phyloP scores from a whole-genome alignment of 345 rosid genomes.

The Melaleuca quinquenervia region DNA sequence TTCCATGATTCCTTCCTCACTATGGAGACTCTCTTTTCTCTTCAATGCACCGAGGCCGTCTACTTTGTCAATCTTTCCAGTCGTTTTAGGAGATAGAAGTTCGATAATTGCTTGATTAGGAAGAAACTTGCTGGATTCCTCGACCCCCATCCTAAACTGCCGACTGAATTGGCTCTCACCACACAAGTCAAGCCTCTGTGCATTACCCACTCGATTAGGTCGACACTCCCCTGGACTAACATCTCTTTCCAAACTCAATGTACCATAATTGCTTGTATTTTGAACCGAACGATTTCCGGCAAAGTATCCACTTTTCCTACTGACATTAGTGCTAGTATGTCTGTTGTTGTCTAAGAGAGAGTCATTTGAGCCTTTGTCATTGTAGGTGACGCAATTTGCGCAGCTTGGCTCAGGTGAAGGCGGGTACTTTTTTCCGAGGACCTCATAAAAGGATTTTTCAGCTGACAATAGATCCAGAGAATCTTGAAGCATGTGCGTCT shows the following conservation, averaged over 20 bases:
- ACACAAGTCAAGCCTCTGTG: not conserved
- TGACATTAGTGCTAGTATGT: not conserved
- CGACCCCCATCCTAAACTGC: not conserved
- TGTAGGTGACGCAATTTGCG: not conserved
- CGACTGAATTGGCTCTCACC: not conserved
- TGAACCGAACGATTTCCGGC: not conserved
- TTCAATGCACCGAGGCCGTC: not conserved
- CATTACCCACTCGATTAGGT: not conserved
- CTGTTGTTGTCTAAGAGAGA: not conserved
- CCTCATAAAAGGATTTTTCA: constrained; percentile 59
- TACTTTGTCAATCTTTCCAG: not conserved
- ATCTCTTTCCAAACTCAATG: not conserved
- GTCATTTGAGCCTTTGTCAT: not conserved
- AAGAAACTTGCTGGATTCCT: not conserved
- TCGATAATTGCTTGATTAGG: not conserved
- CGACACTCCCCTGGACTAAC: not conserved
- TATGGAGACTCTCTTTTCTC: not conserved
- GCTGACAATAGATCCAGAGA: constrained; percentile 65
- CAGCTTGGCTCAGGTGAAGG: constrained; percentile 20
- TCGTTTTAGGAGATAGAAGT: not conserved
- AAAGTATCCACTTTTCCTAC: not conserved
- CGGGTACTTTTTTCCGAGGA: constrained; percentile 49
- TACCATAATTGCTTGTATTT: not conserved
- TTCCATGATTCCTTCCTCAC: not conserved
- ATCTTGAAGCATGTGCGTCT: constrained; percentile 49